Evolutionary conservation across 1,139 yeast genomes (phyloP).

Genomic region (Eremothecium cymbalariae): DNA sequence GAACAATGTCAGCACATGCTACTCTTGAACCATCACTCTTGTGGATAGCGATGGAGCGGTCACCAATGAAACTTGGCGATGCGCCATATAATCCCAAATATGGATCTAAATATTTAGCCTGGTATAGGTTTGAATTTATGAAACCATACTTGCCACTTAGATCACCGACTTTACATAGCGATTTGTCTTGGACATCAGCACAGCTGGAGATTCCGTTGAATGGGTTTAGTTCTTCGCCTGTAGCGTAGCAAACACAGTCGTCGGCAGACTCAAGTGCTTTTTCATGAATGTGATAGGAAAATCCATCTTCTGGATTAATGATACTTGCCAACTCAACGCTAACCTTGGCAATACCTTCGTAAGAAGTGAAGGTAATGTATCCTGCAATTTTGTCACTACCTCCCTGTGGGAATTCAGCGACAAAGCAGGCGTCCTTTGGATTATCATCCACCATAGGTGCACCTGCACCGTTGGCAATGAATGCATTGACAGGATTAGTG

Average conservation of each 20-base stretch:
- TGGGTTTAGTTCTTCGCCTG: slow-evolving; percentile 49
- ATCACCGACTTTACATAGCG: slow-evolving; percentile 53
- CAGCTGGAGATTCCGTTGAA: slow-evolving; percentile 42
- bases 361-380: slow-evolving; percentile 42
- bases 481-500: slow-evolving; percentile 5
- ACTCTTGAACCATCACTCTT: slow-evolving; percentile 41
- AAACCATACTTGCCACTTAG: slow-evolving; percentile 58
- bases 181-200: slow-evolving; percentile 40
- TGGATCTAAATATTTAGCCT: slow-evolving; percentile 45
- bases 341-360: slow-evolving; percentile 44
- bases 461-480: slow-evolving; percentile 4
- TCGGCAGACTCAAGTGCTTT: slow-evolving; percentile 34
- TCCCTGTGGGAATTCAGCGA: slow-evolving; percentile 50
- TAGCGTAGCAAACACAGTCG: slow-evolving; percentile 36
- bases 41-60: slow-evolving; percentile 47
- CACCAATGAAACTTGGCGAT: slow-evolving; percentile 44
- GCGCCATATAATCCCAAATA: slow-evolving; percentile 44
- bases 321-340: slow-evolving; percentile 53
- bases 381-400: slow-evolving; percentile 38
- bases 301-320: slow-evolving; percentile 51
- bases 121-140: slow-evolving; percentile 49
- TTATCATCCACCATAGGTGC: slow-evolving; percentile 38
- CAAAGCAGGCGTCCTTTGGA: slow-evolving; percentile 43
- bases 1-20: slow-evolving; percentile 49
- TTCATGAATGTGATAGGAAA: slow-evolving; percentile 51